These are phyloP conservation scores for Sarocladiaceae sp. DNA, from an alignment of 2,329 filamentous ascomycete genomes.

Conservation along the genomic window DNA sequence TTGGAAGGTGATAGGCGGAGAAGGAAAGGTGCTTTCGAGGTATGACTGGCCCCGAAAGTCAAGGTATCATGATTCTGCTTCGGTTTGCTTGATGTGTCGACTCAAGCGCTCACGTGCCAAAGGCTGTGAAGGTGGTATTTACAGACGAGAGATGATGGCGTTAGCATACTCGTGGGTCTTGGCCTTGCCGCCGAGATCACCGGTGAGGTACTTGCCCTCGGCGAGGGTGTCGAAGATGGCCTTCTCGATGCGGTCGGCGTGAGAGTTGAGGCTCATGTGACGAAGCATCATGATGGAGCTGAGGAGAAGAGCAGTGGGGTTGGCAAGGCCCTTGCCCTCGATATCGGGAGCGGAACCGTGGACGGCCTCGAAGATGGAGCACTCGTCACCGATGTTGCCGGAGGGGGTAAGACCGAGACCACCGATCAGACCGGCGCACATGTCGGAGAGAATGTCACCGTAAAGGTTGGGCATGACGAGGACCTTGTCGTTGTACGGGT, in stretches of 20 bases:
- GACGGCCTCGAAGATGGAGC: conserved; percentile 99
- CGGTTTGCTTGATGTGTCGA: background rate
- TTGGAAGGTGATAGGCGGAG: background rate
- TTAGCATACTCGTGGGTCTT: conserved; percentile 92
- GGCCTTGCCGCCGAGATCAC: conserved; percentile 91
- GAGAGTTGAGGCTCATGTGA: conserved; percentile 85
- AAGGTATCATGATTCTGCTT: conserved; percentile 7
- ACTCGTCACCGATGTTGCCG: conserved; percentile 98
- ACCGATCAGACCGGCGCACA: conserved; percentile 98
- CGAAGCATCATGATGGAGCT: conserved; percentile 99
- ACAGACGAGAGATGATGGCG: conserved; percentile 74
- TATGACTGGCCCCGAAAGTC: background rate
- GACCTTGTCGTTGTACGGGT: conserved; percentile 98
- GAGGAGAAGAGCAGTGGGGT: conserved; percentile 92
- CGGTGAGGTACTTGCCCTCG: conserved; percentile 93
- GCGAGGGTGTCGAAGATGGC: conserved; percentile 92
- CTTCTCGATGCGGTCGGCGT: conserved; percentile 84
- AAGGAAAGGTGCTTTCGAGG: background rate
- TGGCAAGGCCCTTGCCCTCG: conserved; percentile 89
- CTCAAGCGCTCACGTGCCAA: too few species aligned
- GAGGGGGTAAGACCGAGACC: conserved; percentile 95
- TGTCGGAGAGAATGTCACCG: conserved; percentile 98
- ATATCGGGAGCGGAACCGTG: conserved; percentile 97
- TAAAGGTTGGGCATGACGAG: conserved; percentile 98
- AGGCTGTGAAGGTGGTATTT: conserved; percentile 24